Base-by-base conservation (phyloP, 345 rosid genomes). In the Rhodamnia rubescens region DNA sequence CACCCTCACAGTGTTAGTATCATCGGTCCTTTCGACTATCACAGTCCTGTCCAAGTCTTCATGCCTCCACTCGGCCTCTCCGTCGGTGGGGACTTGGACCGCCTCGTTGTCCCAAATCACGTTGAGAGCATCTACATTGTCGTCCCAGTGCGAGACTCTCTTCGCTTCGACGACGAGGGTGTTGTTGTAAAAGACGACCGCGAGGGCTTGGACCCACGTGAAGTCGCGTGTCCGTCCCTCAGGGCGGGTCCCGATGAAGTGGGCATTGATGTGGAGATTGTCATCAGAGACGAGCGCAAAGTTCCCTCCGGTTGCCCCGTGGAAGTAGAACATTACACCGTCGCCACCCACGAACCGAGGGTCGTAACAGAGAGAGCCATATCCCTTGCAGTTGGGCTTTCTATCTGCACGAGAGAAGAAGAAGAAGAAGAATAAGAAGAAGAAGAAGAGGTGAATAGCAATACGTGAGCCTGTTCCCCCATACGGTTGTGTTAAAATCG, bases 161-260 rank as follows among this genome's bases (percentile, higher is more conserved):
- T 90, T 92, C 42, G 98, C 93, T 54, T 95, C 90, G 82, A 96
- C 85, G 85, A 92, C 93, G 6, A 96, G 92, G 32, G 91, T 94
- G 91, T 94, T 95, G 47, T 87, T 85, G 58, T 93, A 94, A 81
- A 95, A 94, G 94, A 96, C 92, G 86, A 93, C 90, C 8, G 93
- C 90, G 64, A 96, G 85, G 69, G 99, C 95, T 84, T 96, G 97
- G 57, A 96, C 98, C 99, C 98, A 96, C 42, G 99, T 96, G 91
- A 74, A 96, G 90, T 96, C 98, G 24, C 99, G 91, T 22, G 93
- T 93, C 88, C 98, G 89, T 13, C 95, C 98, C 83, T 85, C 40
- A 0, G 99, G 99, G 32, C 98, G 88, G 44, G 95, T 93, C 29
- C 99, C 99, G 5, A 96, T 96, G 88, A 96, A 91, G 81, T 92